Conservation (phyloP, 2,329 filamentous ascomycete species). For the Exophiala spinifera region DNA sequence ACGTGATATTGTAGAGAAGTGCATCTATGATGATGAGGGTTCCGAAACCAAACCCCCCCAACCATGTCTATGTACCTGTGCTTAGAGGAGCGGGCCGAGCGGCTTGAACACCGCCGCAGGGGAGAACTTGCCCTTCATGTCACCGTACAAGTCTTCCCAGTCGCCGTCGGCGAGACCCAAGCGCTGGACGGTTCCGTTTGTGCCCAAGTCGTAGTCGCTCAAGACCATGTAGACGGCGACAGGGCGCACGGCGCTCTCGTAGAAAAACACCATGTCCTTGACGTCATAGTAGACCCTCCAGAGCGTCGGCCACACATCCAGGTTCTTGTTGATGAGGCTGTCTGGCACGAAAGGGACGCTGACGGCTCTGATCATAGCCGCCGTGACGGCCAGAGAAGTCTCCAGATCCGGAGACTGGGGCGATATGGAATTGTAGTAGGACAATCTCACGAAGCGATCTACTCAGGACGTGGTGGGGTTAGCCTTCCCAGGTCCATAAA, state of each 20-base stretch:
- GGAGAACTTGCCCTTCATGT: conserved; percentile 12
- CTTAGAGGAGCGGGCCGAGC: no score
- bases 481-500: no score
- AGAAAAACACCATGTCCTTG: conserved; percentile 10
- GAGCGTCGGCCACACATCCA: conserved; percentile 9
- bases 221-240: conserved; percentile 2
- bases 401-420: not conserved
- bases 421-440: not conserved
- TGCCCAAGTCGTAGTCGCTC: not conserved
- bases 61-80: no score
- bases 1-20: no score
- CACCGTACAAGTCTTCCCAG: conserved; percentile 7
- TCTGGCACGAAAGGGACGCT: conserved; percentile 2
- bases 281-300: conserved; percentile 8
- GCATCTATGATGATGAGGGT: no score
- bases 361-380: conserved; percentile 5
- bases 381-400: conserved; percentile 1
- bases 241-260: conserved; percentile 7
- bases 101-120: not conserved
- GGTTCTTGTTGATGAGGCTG: conserved; percentile 1
- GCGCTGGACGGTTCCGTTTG: not conserved
- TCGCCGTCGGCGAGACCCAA: not conserved
- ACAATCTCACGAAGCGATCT: conserved; percentile 7
- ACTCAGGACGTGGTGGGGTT: not conserved
- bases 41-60: no score